Evolutionary conservation across 2,329 filamentous ascomycete species (phyloP).

Genomic region (Cladophialophora exuberans): DNA sequence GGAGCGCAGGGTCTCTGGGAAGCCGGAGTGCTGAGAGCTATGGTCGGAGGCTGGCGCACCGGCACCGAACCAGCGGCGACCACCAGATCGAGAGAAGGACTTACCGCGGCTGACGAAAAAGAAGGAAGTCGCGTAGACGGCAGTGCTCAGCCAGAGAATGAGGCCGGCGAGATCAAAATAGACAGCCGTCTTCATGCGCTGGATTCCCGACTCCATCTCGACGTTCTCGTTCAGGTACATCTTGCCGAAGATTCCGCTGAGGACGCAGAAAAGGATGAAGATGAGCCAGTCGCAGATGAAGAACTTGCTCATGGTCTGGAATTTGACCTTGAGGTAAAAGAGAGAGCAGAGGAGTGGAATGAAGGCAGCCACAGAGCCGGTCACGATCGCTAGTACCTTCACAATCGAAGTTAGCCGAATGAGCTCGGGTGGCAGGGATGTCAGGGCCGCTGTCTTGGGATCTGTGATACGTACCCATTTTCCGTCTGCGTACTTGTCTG

Average conservation of each 20-base stretch:
- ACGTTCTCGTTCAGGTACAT: constrained; percentile 75
- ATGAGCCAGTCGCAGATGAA: constrained; percentile 73
- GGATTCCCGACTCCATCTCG: constrained; percentile 65
- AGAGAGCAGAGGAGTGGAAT: constrained; percentile 69
- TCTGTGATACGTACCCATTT: constrained; percentile 65
- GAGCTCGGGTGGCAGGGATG: constrained; percentile 11
- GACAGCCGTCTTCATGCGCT: constrained; percentile 82
- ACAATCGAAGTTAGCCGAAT: constrained; percentile 12
- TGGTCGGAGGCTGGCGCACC: no score
- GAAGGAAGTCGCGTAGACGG: constrained; percentile 40
- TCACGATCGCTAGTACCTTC: constrained; percentile 72
- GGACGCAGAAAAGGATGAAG: constrained; percentile 76
- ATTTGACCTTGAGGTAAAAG: constrained; percentile 55
- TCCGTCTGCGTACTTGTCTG: constrained; percentile 58
- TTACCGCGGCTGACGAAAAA: constrained; percentile 10
- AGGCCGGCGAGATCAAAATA: constrained; percentile 79
- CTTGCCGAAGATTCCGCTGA: constrained; percentile 82
- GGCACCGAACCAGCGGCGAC: neutral
- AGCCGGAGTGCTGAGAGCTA: no score
- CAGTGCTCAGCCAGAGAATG: constrained; percentile 73
- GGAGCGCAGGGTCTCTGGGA: no score
- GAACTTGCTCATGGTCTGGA: constrained; percentile 39
- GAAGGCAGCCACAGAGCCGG: constrained; percentile 66
- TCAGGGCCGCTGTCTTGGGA: neutral
- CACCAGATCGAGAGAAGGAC: neutral